Percentiles rank a stretch among this genome's conserved stretches.
These are phyloP conservation scores for Sporothrix pseudoabietina DNA, from an alignment of 2,329 filamentous ascomycete genomes.

Conservation along the genomic window DNA sequence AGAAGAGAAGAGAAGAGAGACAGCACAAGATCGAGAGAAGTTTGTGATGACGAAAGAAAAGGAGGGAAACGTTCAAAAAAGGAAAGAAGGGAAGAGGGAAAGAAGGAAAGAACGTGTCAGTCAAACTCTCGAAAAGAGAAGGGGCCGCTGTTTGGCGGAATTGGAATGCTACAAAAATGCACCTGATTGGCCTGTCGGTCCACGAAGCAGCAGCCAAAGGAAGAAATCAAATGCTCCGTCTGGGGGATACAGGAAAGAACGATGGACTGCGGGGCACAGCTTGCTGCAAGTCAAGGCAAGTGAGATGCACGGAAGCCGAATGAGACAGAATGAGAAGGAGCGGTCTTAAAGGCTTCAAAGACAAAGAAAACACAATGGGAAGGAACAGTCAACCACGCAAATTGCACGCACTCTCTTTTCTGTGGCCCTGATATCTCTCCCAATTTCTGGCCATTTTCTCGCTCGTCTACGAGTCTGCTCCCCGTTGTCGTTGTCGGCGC, in stretches of 20 bases:
- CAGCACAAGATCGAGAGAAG: not conserved
- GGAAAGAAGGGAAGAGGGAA: not conserved
- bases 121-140: not conserved
- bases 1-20: not conserved
- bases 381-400: not conserved
- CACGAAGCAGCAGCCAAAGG: conserved; percentile 10
- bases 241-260: not conserved
- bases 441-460: not conserved
- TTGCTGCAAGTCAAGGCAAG: conserved; percentile 2
- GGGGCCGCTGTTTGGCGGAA: conserved; percentile 3
- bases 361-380: not conserved
- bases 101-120: conserved; percentile 11
- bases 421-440: not conserved
- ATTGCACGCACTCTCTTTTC: not conserved
- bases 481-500: not conserved
- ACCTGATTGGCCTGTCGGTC: conserved; percentile 22
- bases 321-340: not conserved
- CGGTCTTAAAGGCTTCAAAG: not conserved
- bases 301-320: not conserved
- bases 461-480: not conserved
- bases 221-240: not conserved
- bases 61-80: not conserved
- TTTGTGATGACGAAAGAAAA: not conserved
- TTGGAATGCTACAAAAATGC: conserved; percentile 16
- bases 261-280: not conserved